Evolutionary conservation across 306 rosid genomes (phyloP).

Genomic region (Cicer bijugum): DNA sequence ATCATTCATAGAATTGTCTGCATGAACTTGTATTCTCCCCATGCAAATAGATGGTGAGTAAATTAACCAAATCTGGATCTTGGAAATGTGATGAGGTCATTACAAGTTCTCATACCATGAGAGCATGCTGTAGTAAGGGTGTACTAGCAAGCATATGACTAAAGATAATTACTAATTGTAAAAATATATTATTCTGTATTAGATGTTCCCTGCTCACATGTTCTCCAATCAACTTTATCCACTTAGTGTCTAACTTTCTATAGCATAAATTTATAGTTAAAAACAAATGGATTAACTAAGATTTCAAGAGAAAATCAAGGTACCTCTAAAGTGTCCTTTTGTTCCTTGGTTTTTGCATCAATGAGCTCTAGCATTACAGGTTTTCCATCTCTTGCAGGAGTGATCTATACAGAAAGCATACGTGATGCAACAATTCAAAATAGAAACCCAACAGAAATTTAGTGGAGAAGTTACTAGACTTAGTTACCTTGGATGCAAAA

Average conservation of each 20-base stretch:
- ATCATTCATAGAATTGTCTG: constrained; percentile 8
- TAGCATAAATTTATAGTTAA: constrained; percentile 1
- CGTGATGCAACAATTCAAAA: constrained; percentile 18
- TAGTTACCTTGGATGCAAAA: constrained; percentile 84
- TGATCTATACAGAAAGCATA: constrained; percentile 61
- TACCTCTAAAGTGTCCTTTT: constrained; percentile 93
- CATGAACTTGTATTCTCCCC: constrained; percentile 5
- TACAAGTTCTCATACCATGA: constrained; percentile 21
- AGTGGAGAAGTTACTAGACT: constrained; percentile 37
- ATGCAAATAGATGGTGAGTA: constrained; percentile 10
- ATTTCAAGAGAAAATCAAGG: constrained; percentile 19
- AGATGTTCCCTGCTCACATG: background rate
- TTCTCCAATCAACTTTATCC: constrained; percentile 1
- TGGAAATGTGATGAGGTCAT: constrained; percentile 13
- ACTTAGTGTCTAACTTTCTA: background rate
- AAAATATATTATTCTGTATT: constrained; percentile 2
- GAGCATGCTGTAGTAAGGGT: constrained; percentile 7
- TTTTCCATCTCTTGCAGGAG: constrained; percentile 95
- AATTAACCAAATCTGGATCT: constrained; percentile 15
- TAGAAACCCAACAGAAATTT: constrained; percentile 24
- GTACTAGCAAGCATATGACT: constrained; percentile 7
- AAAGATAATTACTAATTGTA: background rate
- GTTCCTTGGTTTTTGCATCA: constrained; percentile 95
- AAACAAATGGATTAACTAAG: constrained; percentile 22
- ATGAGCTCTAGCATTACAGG: constrained; percentile 92